Base-by-base conservation (phyloP, 2,329 filamentous ascomycete genomes). In the Trichoderma atrobrunneum region DNA sequence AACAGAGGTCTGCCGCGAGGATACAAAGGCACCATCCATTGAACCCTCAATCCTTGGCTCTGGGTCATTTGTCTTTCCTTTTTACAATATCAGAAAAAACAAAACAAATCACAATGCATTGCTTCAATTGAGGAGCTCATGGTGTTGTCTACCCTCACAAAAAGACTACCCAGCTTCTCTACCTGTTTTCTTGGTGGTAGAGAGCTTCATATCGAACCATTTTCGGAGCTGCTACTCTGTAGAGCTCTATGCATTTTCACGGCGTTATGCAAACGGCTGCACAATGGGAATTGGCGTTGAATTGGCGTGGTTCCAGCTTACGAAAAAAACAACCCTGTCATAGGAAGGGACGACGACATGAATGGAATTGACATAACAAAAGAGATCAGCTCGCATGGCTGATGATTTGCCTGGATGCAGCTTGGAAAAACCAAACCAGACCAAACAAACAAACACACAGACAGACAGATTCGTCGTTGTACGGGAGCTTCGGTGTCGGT, bases 21-120 rank as follows among this genome's bases (percentile, higher is more conserved):
- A 72, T 18, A 71, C 67, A 59, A 71, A 70, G 60, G 74, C 62
- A 36, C 64, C 61, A 43, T 30, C 43, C 54, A 68, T 51, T 36
- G 65, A 72, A 24, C 7, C 28, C 72, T 71, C n/a, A 16, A 24
- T 24, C 48, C 21, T 24, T 54, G 48, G 48, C 21, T 54, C n/a
- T 54, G 48, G 48, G 48, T 14, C 48, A 14, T 54, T 24, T 54
- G 48, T 54, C 6, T 54, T 51, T 6, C 21, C 8, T 39, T 59
- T 34, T 34, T 6, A 74, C 34, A 76, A 71, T 56, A 71, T 80
- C 39, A 77, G 77, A 59, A 77, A n/a, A n/a, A n/a, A 39, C 7
- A 43, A 43, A 43, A n/a, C n/a, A 60, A 76, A 75, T n/a, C 76
- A 72, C 57, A 62, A n/a, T 32, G 30, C 57, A 54, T 18, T 57